Evolutionary conservation across 371 early-diverging fungal species (phyloP).

Genomic region (Syncephalastrum sp.): DNA sequence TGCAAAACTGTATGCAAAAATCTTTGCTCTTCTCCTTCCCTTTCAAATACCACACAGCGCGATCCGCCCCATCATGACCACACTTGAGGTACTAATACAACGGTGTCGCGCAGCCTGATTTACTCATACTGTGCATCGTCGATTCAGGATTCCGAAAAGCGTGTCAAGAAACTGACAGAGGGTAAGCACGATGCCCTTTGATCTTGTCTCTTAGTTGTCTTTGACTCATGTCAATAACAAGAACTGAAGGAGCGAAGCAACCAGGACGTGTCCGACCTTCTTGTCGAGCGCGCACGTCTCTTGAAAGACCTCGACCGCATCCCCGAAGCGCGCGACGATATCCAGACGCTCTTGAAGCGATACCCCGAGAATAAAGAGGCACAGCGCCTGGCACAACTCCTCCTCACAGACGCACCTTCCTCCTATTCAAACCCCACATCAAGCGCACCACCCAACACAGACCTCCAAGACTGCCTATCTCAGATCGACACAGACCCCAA

Average conservation of each 20-base stretch:
- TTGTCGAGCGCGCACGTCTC: conserved; percentile 36
- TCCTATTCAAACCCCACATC: neutral
- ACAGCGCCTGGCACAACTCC: conserved; percentile 23
- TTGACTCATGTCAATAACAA: no score
- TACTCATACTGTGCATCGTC: neutral
- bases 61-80: neutral
- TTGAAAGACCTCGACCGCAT: conserved; percentile 28
- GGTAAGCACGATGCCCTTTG: neutral
- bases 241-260: neutral
- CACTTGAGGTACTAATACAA: no score
- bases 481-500: conserved; percentile 13
- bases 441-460: conserved; percentile 4
- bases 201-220: no score
- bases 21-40: neutral
- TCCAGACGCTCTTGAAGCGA: conserved; percentile 33
- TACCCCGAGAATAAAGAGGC: conserved; percentile 36
- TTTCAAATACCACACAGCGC: neutral
- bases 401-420: conserved; percentile 5
- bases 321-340: conserved; percentile 37
- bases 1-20: neutral
- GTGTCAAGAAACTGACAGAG: neutral
- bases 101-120: no score
- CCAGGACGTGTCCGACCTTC: conserved; percentile 16
- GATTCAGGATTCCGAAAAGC: neutral
- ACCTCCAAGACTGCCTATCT: conserved; percentile 23